phyloP scores from a whole-genome alignment of 2,329 filamentous ascomycete genomes.

The Chalara sp. region DNA sequence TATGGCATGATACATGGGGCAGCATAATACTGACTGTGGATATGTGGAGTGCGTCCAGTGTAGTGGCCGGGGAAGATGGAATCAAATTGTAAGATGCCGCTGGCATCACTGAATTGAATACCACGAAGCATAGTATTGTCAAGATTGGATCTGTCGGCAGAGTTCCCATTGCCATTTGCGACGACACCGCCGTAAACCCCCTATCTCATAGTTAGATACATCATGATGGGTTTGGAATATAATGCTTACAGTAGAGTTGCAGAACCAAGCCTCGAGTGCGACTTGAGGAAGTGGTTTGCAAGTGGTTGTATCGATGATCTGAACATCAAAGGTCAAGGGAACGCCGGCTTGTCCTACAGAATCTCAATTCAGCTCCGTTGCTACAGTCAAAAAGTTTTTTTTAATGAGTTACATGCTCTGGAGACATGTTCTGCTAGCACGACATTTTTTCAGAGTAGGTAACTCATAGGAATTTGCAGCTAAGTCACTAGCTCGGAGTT shows the following conservation, averaged over 20 bases:
- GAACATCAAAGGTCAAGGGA: constrained; percentile 1
- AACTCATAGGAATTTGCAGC: too few species aligned
- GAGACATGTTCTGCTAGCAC: too few species aligned
- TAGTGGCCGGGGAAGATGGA: constrained; percentile 41
- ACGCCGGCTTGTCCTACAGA: too few species aligned
- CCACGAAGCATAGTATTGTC: constrained; percentile 31
- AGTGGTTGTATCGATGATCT: constrained; percentile 32
- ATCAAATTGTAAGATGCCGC: constrained; percentile 34
- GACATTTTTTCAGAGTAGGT: too few species aligned
- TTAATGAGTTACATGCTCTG: too few species aligned
- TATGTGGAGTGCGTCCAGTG: constrained; percentile 38
- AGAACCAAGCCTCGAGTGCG: constrained; percentile 33
- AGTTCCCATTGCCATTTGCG: neutral
- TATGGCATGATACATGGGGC: too few species aligned
- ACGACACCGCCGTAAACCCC: constrained; percentile 32
- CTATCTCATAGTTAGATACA: too few species aligned
- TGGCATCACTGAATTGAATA: constrained; percentile 32
- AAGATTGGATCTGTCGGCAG: constrained; percentile 17
- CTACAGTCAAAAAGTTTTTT: too few species aligned
- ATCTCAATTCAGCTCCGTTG: too few species aligned
- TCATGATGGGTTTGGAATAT: too few species aligned
- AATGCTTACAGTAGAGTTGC: constrained; percentile 26
- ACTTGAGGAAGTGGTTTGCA: constrained; percentile 30
- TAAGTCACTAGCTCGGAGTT: too few species aligned
- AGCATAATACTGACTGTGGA: constrained; percentile 24